Base-by-base conservation (phyloP, 1,284 basidiomycete species). In the Marasmius fiardii region DNA sequence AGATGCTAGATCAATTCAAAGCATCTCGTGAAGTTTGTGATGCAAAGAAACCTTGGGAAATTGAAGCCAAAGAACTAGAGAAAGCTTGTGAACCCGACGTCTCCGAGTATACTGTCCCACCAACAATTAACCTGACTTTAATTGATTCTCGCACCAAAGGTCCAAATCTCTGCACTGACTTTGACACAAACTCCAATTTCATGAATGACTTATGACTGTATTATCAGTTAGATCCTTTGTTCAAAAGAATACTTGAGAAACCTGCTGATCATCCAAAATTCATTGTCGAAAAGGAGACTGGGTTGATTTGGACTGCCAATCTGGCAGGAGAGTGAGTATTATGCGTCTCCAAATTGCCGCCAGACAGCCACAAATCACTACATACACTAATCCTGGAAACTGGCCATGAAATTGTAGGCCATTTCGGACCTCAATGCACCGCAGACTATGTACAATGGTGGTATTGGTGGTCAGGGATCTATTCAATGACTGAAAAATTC, bases 391-490 rank as follows among this genome's bases (percentile, higher is more conserved):
- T 69, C 2, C 55, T 71, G 1, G 55, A 60, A 11, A 58, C 65
- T 12, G 68, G 65, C 0, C 70, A 72, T 53, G 4, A 18, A 0
- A 48, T 59, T 0, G 16, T 71, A 1, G 67, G 68, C 0, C 70
- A 72, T 51, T 58, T 63, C 10, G 68, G 68, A 0, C 1, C 53
- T 0, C 56, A 61, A 21, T 59, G 63, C 12, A 71, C 70, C 0
- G 51, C 53, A 0, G 65, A 66, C 4, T 70, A 70, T 48, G 3
- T 71, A 0, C 54, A 64, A 16, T 51, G 59, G 3, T 69, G 62
- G 62, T 71, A 64, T 48, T 74, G 71, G 71, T 74, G 72, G 72
- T 67, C n/a, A n/a, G n/a, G n/a, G n/a, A n/a, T n/a, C n/a, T n/a
- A n/a, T n/a, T n/a, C n/a, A n/a, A n/a, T n/a, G 66, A 0, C 43